Base-by-base conservation (phyloP, 768 basidiomycete species). In the Panellus pusillus region DNA sequence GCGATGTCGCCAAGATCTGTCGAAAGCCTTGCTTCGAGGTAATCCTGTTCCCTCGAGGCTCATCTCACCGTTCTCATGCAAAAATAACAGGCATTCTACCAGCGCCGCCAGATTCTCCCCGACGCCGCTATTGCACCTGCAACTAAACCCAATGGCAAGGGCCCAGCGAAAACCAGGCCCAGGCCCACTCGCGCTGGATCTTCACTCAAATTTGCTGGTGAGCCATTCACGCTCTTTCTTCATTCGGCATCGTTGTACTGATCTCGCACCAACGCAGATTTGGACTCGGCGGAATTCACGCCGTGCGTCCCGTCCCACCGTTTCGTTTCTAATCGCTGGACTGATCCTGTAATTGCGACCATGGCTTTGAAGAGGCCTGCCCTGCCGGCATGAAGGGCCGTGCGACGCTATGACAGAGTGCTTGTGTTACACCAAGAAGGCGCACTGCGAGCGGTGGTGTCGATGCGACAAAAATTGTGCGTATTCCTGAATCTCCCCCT, bases 11-110 rank as follows among this genome's bases (percentile, higher is more conserved):
- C 15, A 63, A 70, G 1, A 67, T 87, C 14, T 80, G 80, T 63
- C 71, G 72, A 9, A 83, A 80, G 55, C 79, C 84, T 6, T 89
- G 87, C 64, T 66, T 67, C 27, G 82, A 89, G 72, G 87, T 85
- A 50, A 32, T 18, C 6, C 47, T 14, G 18, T 28, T 15, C 4
- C 17, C 11, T 17, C 18, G 7, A 40, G 17, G 44, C 38, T 32
- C 15, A 36, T 29, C 36, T 20, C 37, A 19, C 13, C 32, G 27
- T 9, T 24, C 24, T 6, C 3, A 24, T 24, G 24, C 24, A 24
- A 24, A 24, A 24, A 24, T 13, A 28, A 2, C 11, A 61, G 60
- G 49, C 51, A 8, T 55, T 58, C 38, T 31, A 20, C 2, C 39
- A 42, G 6, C 60, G 60, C 17, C 12, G 27, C 14, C 4, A 9